These are phyloP conservation scores for Scenedesmus sp. DNA, from an alignment of 163 green algal species.

Conservation along the genomic window DNA sequence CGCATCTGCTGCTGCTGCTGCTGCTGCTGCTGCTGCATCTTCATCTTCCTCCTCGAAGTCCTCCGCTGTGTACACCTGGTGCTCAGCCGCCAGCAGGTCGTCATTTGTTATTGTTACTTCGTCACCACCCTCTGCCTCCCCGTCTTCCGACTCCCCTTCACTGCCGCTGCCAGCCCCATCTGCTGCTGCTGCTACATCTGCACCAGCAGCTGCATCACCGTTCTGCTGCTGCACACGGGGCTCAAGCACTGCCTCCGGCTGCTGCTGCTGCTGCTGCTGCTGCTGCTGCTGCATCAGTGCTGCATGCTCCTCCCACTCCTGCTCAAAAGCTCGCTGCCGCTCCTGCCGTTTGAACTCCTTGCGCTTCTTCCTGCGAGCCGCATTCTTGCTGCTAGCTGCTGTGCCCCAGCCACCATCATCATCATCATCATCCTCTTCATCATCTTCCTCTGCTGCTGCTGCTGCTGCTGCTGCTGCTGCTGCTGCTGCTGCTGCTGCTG, in stretches of 20 bases:
- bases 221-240: conserved; percentile 2
- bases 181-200: background rate
- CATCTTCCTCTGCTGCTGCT: conserved; percentile 35
- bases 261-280: conserved; percentile 10
- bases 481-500: conserved; percentile 30
- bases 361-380: conserved; percentile 52
- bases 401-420: conserved; percentile 58
- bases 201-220: background rate
- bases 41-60: conserved; percentile 52
- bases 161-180: background rate
- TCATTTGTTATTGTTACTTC: conserved; percentile 44
- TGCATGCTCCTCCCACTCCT: conserved; percentile 56
- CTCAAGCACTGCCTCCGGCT: background rate
- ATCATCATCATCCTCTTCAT: background rate
- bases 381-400: conserved; percentile 55
- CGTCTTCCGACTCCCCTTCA: conserved; percentile 27
- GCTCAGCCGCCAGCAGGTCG: conserved; percentile 59
- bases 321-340: conserved; percentile 40
- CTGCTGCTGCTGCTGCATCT: conserved; percentile 50
- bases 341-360: conserved; percentile 53
- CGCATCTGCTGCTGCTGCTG: background rate
- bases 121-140: conserved; percentile 50
- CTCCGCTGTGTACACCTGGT: conserved; percentile 54
- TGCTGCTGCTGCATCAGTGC: conserved; percentile 43
- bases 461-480: conserved; percentile 21